A percentile compares a stretch with the other conserved stretches of the same genome.
phyloP scores from a whole-genome alignment of 495 filamentous ascomycete genomes.

The Glonium stellatum region DNA sequence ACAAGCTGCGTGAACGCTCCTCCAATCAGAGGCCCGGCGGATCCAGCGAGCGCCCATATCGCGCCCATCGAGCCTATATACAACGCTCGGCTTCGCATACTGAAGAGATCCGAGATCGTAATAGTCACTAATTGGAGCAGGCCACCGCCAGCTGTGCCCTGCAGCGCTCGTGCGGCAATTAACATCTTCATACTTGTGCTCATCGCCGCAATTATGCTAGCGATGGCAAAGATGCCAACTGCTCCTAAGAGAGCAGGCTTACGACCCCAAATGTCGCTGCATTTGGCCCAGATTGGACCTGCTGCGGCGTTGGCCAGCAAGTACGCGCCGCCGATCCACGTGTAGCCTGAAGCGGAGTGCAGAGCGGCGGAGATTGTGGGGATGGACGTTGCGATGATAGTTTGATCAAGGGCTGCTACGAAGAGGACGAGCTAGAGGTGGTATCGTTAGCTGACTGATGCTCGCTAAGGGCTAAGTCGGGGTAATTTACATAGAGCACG shows the following conservation, averaged over 20 bases:
- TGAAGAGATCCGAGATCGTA: conserved; percentile 53
- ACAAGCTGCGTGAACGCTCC: conserved; percentile 57
- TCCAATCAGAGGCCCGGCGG: too few species aligned
- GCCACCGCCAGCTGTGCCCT: conserved; percentile 52
- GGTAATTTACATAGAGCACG: too few species aligned
- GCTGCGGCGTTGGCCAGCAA: conserved; percentile 49
- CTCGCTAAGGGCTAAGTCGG: too few species aligned
- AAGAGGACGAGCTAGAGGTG: too few species aligned
- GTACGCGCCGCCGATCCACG: conserved; percentile 64
- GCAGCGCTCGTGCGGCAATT: conserved; percentile 50
- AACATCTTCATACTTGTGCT: conserved; percentile 47
- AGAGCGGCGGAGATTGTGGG: conserved; percentile 50
- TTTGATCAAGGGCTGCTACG: conserved; percentile 58
- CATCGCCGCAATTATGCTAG: conserved; percentile 41
- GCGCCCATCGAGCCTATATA: too few species aligned
- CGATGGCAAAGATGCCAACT: conserved; percentile 38
- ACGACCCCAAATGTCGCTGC: conserved; percentile 56
- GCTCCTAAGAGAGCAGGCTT: conserved; percentile 47
- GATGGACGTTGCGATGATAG: conserved; percentile 55
- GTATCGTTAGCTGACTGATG: too few species aligned
- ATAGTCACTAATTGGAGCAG: conserved; percentile 50
- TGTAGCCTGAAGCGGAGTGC: conserved; percentile 52
- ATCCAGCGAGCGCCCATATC: too few species aligned
- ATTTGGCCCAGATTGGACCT: conserved; percentile 50
- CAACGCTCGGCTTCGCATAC: conserved; percentile 48